Conservation (phyloP, 164 flowering plant species). For the Vitis labrusca region DNA sequence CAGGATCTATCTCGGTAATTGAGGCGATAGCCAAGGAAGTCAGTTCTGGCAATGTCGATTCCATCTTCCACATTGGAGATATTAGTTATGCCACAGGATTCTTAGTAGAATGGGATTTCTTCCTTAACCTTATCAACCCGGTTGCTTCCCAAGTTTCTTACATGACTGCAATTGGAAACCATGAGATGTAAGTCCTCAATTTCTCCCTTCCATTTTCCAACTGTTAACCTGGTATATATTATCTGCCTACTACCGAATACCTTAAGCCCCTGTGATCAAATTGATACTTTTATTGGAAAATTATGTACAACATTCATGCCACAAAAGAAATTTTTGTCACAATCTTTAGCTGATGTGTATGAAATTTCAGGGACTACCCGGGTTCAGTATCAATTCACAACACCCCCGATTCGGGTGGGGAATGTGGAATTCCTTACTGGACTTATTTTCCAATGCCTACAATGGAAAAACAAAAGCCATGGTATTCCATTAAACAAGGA, state of each 20-base stretch:
- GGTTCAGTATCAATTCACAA: slow-evolving; percentile 59
- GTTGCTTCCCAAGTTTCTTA: slow-evolving; percentile 73
- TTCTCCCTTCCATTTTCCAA: no score
- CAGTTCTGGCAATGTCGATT: slow-evolving; percentile 52
- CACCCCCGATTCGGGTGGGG: slow-evolving; percentile 92
- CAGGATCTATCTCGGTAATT: no score
- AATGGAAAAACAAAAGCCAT: slow-evolving; percentile 75
- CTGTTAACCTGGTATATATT: no score
- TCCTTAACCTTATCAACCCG: slow-evolving; percentile 67
- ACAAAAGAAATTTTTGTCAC: no score
- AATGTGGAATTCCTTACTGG: slow-evolving; percentile 90
- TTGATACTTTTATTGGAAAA: no score
- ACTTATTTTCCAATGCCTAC: slow-evolving; percentile 91
- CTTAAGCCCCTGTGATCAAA: no score
- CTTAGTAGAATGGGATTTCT: slow-evolving; percentile 92
- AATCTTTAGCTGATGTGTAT: neutral
- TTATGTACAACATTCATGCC: no score
- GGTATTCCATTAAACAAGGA: slow-evolving; percentile 91
- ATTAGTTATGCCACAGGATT: slow-evolving; percentile 97
- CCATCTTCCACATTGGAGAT: slow-evolving; percentile 89
- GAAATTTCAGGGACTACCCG: slow-evolving; percentile 49
- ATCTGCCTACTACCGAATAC: no score
- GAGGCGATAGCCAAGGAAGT: slow-evolving; percentile 67
- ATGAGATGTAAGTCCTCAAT: slow-evolving; percentile 56
- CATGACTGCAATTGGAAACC: slow-evolving; percentile 97